Base-by-base conservation (phyloP, 2,329 filamentous ascomycete species). In the Fusarium odoratissimum region DNA sequence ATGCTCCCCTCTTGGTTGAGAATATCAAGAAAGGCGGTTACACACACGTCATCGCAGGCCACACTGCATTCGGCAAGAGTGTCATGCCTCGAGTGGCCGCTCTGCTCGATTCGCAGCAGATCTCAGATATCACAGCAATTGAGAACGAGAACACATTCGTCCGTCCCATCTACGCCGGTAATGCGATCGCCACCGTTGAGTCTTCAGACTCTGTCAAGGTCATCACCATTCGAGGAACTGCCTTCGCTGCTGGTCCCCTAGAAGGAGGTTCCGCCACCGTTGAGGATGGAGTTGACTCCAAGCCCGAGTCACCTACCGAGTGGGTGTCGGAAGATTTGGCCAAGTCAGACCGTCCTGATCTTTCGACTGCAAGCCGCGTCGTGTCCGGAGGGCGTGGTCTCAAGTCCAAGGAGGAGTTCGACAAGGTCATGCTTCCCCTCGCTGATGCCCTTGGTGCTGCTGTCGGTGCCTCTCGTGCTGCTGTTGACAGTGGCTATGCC, bases 381-480 rank as follows among this genome's bases (percentile, higher is more conserved):
- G 96, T 99, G 25, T 97, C 95, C 13, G 96, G 96, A 74, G 96
- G 96, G 11, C 92, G 96, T 76, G 96, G 95, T 46, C 87, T 99
- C 76, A 99, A 98, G 87, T 98, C 95, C 21, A 98, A 98, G 87
- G 94, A 97, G 82, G 95, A 98, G 61, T 99, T 99, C 79, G 95
- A 99, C 84, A 91, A 89, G 77, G 83, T 99, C 61, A 98, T 99
- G 88, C 87, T 95, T 62, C 95, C 96, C 46, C 89, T 99, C 61
- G 96, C 96, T 3, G 96, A 99, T 82, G 90, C 94, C 2, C 88
- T 99, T 7, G 95, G 95, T 48, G 96, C 96, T n/a, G 96, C 96
- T 8, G 95, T 99, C 69, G 96, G 96, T 78, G 96, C 96, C 33
- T 97, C 94, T 57, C 91, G 96, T 78, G 96, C 96, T 23, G 96